Base-by-base conservation (phyloP, 2,329 filamentous ascomycete species). In the Pseudocercospora pini-densiflorae region DNA sequence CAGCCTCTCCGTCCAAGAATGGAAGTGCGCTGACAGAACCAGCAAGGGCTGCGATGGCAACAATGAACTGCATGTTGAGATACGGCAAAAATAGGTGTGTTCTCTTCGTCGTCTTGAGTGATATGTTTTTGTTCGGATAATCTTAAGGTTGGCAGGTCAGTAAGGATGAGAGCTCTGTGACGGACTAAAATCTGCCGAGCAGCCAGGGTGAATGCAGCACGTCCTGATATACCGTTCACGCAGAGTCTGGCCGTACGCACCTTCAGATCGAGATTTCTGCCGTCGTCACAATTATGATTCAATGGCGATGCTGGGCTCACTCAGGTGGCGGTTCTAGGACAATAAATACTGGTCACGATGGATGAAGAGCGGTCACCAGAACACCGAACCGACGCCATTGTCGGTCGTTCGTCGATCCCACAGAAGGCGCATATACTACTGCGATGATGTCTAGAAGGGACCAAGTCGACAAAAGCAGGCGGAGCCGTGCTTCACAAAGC, bases 61-160 rank as follows among this genome's bases (percentile, higher is more conserved):
- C 10, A 21, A 59, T 7, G 31, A 59, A 59, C 5, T 29, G 55
- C 55, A 59, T 59, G 10, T 21, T 59, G 54, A 36, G 33, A 58
- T 40, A 24, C 45, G 45, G 9, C 45, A 54, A 29, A 29, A 29
- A 24, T 54, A 54, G 49, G 49, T 29, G 49, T n/a, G 49, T 54
- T 24, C 23, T 16, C 23, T 54, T 54, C 23, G 14, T 24, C 14
- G 49, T 54, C 21, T 24, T 54, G 49, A 54, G 49, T 54, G 33
- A 29, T 54, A 54, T 54, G 49, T 54, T 29, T 54, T n/a, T 54
- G 49, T 29, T 21, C 29, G 19, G 31, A 59, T 59, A 40, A 45
- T 59, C 55, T 45, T 59, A 40, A 40, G 55, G 31, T 59, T 59
- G 40, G 21, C 55, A 59, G 55, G 55, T 54, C 49, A 54, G 49